Conservation (phyloP, 179 eudicot genomes). For the Sideroxylon spinosum region DNA sequence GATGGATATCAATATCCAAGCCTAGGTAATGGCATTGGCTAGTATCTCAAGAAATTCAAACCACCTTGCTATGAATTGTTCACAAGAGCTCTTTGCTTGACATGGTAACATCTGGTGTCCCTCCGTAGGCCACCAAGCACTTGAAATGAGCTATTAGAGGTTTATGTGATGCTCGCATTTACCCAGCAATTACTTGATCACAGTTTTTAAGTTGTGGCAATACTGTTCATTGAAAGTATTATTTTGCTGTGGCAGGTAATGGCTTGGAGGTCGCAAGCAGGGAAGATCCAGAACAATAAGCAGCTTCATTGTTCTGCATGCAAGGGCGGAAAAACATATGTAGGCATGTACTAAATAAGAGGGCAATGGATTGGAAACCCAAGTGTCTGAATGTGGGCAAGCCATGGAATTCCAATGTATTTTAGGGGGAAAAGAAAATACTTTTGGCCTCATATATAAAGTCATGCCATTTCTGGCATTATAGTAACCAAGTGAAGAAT, state of each 20-base stretch:
- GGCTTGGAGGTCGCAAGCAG: slow-evolving; percentile 68
- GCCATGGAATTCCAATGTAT: background rate
- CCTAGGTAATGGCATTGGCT: background rate
- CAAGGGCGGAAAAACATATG: background rate
- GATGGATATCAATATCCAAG: background rate
- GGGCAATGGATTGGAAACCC: background rate
- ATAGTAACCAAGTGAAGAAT: background rate
- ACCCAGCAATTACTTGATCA: no score
- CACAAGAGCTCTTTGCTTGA: background rate
- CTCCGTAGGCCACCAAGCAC: background rate
- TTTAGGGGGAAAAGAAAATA: background rate
- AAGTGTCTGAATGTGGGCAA: background rate
- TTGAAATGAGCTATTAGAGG: background rate
- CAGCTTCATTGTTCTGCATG: background rate
- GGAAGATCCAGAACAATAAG: slow-evolving; percentile 24
- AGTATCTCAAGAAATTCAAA: background rate
- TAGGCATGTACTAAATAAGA: background rate
- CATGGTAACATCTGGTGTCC: background rate
- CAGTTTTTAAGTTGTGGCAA: background rate
- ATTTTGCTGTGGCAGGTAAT: slow-evolving; percentile 46
- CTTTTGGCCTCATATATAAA: background rate
- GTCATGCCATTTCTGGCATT: background rate
- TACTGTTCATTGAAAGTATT: background rate
- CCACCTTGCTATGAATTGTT: background rate
- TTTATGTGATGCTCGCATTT: background rate